phyloP scores from a whole-genome alignment of 2,329 filamentous ascomycete genomes.

The Aspergillus latus region DNA sequence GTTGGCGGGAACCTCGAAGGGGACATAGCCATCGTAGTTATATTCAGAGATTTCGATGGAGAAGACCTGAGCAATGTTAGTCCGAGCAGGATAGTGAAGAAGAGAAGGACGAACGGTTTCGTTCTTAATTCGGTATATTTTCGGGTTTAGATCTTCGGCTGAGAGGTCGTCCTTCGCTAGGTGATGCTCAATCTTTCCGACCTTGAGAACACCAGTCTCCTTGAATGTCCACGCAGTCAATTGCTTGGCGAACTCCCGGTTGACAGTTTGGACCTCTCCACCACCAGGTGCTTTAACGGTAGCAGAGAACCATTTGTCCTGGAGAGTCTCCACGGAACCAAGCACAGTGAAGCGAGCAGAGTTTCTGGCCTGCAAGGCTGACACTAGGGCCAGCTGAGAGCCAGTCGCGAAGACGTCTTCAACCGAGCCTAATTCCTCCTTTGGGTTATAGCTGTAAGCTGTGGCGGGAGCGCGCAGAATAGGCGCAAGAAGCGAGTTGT shows the following conservation, averaged over 20 bases:
- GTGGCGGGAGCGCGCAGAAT: constrained; percentile 79
- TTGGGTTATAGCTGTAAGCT: constrained; percentile 90
- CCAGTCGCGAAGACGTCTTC: constrained; percentile 87
- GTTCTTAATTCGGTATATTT: constrained; percentile 93
- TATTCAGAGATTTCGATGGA: constrained; percentile 88
- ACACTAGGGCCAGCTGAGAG: constrained; percentile 79
- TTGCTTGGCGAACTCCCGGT: constrained; percentile 80
- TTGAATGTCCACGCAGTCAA: constrained; percentile 95
- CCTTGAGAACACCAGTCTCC: constrained; percentile 84
- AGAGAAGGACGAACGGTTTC: constrained; percentile 71
- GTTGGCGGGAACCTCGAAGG: constrained; percentile 67
- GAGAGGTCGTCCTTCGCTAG: constrained; percentile 52
- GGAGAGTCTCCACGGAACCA: constrained; percentile 81
- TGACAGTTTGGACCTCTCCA: constrained; percentile 66
- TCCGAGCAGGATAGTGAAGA: constrained; percentile 2
- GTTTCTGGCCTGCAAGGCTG: constrained; percentile 86
- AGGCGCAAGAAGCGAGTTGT: constrained; percentile 74
- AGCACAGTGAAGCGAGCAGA: constrained; percentile 84
- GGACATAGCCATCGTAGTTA: constrained; percentile 68
- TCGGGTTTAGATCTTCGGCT: constrained; percentile 64
- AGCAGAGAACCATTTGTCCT: constrained; percentile 84
- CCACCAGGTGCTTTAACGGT: constrained; percentile 61
- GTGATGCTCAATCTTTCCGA: constrained; percentile 80
- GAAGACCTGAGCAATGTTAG: constrained; percentile 63
- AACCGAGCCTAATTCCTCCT: constrained; percentile 71